Evolutionary conservation across 352 stramenopile species (phyloP), one percentile per base, ranked within the genome.

Genomic region (Pythium sukuiense): DNA sequence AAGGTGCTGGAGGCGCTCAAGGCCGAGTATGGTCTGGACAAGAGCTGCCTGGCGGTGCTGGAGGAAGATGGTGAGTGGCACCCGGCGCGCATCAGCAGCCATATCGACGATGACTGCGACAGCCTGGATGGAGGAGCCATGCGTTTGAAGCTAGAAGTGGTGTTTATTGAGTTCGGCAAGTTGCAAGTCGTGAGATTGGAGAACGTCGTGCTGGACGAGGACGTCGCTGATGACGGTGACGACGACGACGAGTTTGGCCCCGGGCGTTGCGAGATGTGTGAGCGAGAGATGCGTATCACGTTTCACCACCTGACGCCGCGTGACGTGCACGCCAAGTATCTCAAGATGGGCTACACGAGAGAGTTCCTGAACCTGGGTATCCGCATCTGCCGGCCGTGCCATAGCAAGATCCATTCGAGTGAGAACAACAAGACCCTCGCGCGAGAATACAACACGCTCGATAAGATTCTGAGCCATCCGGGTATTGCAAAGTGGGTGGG

Each of bases 291-390:
- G 75, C 92, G 90, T 61, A 55, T 98, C 18, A 98, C 93, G 14
- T 83, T 84, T 6, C 95, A 98, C 74, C 95, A 98, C 65, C 73
- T 98, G 8, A 97, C 97, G 57, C 95, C 95, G 6, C 89, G 89
- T 43, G 82, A 81, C n/a, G 89, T 73, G 3, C 89, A 97, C 59
- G 66, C 77, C 26, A 85, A 79, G 61, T 95, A 94, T 66, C 56
- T 90, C 29, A 91, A 92, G 66, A 86, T 87, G 52, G 89, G 87
- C 2, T 95, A 89, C 55, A 84, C 78, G 16, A 72, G 77, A 33
- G 82, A 89, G 64, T 90, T 92, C 32, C 66, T 97, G 20, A 95
- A 93, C 76, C 84, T 71, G 32, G 97, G 89, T 27, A 87, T 95
- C 50, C 73, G 88, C 76, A 97, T 98, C 46, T 98, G 95, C 69